A percentile compares a stretch with the other conserved stretches of the same genome.
Conservation (phyloP, 306 rosid genomes). For the Corylus americana region DNA sequence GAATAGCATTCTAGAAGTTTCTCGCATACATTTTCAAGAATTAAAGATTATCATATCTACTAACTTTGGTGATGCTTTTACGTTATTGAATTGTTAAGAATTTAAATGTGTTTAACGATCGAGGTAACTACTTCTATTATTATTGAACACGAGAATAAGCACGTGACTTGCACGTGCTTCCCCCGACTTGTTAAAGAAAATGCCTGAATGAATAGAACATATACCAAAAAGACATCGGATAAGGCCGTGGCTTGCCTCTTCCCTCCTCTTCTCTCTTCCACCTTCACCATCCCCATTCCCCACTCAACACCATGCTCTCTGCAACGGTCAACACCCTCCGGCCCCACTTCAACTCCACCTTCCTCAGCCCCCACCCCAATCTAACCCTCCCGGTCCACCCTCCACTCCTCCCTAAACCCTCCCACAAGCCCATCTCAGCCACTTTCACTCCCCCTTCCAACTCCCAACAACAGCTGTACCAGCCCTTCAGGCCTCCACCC, state of each 20-base stretch:
- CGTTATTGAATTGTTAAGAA: too few species aligned
- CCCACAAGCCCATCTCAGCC: conserved; percentile 37
- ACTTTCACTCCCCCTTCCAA: conserved; percentile 18
- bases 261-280: not conserved
- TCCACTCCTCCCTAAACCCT: not conserved
- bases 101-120: too few species aligned
- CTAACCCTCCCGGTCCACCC: not conserved
- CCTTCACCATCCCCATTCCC: not conserved
- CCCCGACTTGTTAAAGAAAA: too few species aligned
- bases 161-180: too few species aligned
- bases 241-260: conserved; percentile 21
- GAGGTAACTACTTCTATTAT: too few species aligned
- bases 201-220: too few species aligned
- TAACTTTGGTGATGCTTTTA: too few species aligned
- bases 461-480: conserved; percentile 49
- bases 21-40: too few species aligned
- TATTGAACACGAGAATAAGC: too few species aligned
- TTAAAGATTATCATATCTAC: too few species aligned
- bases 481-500: conserved; percentile 86
- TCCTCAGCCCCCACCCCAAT: not conserved
- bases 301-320: conserved; percentile 34
- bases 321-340: conserved; percentile 23
- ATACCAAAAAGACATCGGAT: conserved; percentile 10
- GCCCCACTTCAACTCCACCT: conserved; percentile 8
- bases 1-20: too few species aligned